A percentile compares a stretch with the other conserved stretches of the same genome.
These are phyloP conservation scores for Fraxinus platypoda DNA, from an alignment of 305 asterid genomes.

Conservation along the genomic window DNA sequence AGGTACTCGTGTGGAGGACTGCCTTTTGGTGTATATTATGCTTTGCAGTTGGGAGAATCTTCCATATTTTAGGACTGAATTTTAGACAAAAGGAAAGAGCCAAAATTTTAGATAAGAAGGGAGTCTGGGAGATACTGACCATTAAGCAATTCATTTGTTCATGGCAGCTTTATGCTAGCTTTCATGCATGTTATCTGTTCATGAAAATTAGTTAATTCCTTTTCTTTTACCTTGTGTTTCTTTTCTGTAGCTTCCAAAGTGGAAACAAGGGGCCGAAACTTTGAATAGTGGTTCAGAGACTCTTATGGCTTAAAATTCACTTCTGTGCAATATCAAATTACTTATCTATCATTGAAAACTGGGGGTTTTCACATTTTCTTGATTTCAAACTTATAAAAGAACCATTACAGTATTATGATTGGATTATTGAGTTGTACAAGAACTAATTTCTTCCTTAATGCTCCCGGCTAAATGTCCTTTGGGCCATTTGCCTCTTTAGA, in stretches of 20 bases:
- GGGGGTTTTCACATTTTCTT: background rate
- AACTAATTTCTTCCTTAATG: background rate
- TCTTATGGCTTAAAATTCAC: background rate
- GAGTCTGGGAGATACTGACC: background rate
- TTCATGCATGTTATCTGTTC: background rate
- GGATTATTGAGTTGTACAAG: background rate
- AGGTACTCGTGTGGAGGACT: background rate
- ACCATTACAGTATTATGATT: background rate
- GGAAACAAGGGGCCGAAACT: background rate
- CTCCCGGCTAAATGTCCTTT: background rate
- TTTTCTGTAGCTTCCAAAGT: too few species aligned
- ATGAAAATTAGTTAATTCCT: background rate
- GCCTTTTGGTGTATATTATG: background rate
- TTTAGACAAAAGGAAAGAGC: too few species aligned
- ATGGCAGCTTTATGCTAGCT: background rate
- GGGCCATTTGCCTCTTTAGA: background rate
- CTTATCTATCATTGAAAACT: background rate
- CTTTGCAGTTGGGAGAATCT: background rate
- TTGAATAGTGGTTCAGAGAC: background rate
- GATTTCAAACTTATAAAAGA: background rate
- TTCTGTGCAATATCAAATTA: background rate
- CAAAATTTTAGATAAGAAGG: background rate
- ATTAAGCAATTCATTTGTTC: background rate
- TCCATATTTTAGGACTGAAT: background rate
- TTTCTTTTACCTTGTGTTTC: background rate